These are phyloP conservation scores for Naganishia cerealis DNA, from an alignment of 1,284 basidiomycete genomes.

Conservation along the genomic window DNA sequence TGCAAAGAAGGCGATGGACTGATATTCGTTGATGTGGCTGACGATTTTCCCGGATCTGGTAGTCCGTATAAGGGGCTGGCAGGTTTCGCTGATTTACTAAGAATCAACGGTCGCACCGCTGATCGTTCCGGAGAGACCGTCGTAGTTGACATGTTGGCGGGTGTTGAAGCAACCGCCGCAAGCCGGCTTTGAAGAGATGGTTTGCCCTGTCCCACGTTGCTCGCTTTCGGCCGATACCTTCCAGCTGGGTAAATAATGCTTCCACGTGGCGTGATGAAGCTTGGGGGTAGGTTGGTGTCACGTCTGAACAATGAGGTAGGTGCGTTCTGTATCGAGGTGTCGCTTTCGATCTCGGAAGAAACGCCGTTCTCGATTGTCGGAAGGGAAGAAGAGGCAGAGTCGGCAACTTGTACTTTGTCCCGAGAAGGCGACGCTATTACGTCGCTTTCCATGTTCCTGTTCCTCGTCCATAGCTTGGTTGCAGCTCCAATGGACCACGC, in stretches of 20 bases:
- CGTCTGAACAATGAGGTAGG: conserved; percentile 27
- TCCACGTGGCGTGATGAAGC: conserved; percentile 34
- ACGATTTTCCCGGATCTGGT: background rate
- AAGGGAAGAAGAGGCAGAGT: conserved; percentile 6
- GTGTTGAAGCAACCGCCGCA: conserved; percentile 21
- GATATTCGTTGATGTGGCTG: background rate
- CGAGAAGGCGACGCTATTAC: background rate
- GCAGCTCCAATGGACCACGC: conserved; percentile 11
- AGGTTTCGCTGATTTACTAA: conserved; percentile 27
- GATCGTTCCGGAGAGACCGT: conserved; percentile 20
- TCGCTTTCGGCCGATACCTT: conserved; percentile 28
- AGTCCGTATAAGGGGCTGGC: conserved; percentile 20
- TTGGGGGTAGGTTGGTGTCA: conserved; percentile 34
- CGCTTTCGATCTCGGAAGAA: background rate
- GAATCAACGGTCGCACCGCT: conserved; percentile 22
- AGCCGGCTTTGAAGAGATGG: conserved; percentile 28
- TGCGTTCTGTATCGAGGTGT: conserved; percentile 8
- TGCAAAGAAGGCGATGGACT: conserved; percentile 25
- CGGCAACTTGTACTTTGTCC: background rate
- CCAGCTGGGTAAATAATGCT: conserved; percentile 36
- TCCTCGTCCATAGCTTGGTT: conserved; percentile 3
- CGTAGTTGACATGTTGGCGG: conserved; percentile 9
- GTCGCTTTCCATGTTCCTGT: background rate
- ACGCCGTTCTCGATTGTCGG: background rate
- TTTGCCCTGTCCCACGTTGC: conserved; percentile 1